Base-by-base conservation (phyloP, 257 asterid genomes). In the Gentiana straminea region DNA sequence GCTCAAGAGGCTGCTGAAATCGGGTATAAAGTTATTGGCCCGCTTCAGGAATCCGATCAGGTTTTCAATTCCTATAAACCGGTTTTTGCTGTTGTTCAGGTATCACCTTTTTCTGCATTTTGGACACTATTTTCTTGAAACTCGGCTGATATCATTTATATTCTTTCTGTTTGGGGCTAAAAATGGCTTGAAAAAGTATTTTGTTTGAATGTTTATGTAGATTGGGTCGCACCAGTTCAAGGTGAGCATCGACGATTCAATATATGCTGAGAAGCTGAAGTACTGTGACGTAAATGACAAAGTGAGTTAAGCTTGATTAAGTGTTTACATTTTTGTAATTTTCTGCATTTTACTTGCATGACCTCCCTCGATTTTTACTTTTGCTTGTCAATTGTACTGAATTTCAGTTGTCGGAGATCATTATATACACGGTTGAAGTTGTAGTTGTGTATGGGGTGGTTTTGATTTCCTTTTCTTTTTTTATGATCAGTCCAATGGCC, bases 141-240 rank as follows among this genome's bases (percentile, higher is more conserved):
- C 24, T 24, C 24, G 24, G 24, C 24, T 24, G 24, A 24, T 24
- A 24, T 24, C 24, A 24, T 24, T 24, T 24, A 24, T 24, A 0
- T 24, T 24, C 24, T 24, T 24, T 24, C 24, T 24, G 24, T 24
- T 24, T 24, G 24, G 24, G 1, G 24, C 1, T 24, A 24, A 24
- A 24, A 24, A 24, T 24, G 24, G 24, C 24, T 24, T 24, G 24
- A 24, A 41, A 41, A 41, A 41, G 8, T 41, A 5, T 41, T 5
- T 41, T 2, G 8, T 41, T 5, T 41, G 7, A 1, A 5, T 41
- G 46, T 38, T 35, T 68, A 8, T 65, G 64, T 77, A 90, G 98
- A 75, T 90, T 76, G 98, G 98, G 50, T 81, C 98, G 43, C 96
- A 90, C 70, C 96, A 90, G 68, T 90, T 86, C 78, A 90, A 90